Evolutionary conservation across 257 asterid species (phyloP).

Genomic region (Solanum pimpinellifolium): DNA sequence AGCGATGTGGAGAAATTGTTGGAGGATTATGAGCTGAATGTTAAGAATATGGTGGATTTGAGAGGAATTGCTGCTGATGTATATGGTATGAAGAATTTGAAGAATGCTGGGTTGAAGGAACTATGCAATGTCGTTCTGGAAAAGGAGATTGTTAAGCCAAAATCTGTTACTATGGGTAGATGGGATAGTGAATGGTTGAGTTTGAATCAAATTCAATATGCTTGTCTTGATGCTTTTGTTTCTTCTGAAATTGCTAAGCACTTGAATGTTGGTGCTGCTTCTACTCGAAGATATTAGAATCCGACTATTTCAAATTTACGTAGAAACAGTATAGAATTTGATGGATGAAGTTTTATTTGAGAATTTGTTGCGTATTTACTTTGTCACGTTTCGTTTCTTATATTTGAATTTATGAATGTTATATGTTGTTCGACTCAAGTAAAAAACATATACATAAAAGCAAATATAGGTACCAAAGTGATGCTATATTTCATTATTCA

Average conservation of each 20-base stretch:
- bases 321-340: no score
- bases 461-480: neutral
- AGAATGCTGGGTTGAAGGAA: conserved; percentile 14
- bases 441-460: neutral
- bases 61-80: conserved; percentile 5
- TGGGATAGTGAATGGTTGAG: conserved; percentile 3
- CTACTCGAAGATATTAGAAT: neutral
- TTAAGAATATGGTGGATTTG: conserved; percentile 14
- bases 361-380: no score
- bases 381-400: no score
- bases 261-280: neutral
- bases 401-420: no score
- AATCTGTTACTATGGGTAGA: neutral
- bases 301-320: neutral
- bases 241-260: conserved; percentile 1
- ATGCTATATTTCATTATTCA: neutral
- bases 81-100: neutral
- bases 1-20: conserved; percentile 15
- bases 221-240: conserved; percentile 9
- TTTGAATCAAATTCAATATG: conserved; percentile 5
- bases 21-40: conserved; percentile 10
- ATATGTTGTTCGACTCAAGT: neutral
- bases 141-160: conserved; percentile 13
- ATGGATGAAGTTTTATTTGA: no score
- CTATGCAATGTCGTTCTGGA: conserved; percentile 14